Percentiles rank a stretch among this genome's conserved stretches.
These are phyloP conservation scores for Inga leiocalycina DNA, from an alignment of 306 rosid genomes.

Conservation along the genomic window DNA sequence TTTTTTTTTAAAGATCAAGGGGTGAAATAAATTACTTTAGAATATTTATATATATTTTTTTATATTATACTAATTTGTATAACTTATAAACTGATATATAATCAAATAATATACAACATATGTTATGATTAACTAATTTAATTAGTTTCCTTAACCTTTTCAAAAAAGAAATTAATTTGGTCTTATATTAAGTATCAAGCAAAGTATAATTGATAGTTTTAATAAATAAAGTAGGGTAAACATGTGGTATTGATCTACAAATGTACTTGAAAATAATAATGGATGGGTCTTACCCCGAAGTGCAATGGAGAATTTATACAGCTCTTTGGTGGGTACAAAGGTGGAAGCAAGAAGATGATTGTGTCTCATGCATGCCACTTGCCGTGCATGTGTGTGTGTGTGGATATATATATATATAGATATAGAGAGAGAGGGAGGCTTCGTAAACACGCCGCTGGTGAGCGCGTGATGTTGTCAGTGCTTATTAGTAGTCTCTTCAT, in stretches of 20 bases:
- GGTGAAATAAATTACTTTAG: too few species aligned
- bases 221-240: not conserved
- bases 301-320: not conserved
- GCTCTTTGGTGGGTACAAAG: not conserved
- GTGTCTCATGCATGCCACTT: conserved; percentile 55
- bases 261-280: not conserved
- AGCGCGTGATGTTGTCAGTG: conserved; percentile 35
- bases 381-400: not conserved
- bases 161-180: too few species aligned
- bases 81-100: too few species aligned
- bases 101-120: too few species aligned
- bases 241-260: not conserved
- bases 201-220: not conserved
- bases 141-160: accelerated
- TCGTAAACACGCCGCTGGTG: conserved; percentile 1
- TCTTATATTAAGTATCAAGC: too few species aligned
- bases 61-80: too few species aligned
- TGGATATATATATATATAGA: not conserved
- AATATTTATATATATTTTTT: too few species aligned
- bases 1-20: too few species aligned
- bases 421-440: conserved; percentile 13
- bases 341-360: conserved; percentile 38
- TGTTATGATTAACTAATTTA: too few species aligned
- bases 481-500: not conserved
- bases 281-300: not conserved